Evolutionary conservation across 768 basidiomycete species (phyloP), one percentile per base, ranked within the genome.

Genomic region (Mycena polygramma): DNA sequence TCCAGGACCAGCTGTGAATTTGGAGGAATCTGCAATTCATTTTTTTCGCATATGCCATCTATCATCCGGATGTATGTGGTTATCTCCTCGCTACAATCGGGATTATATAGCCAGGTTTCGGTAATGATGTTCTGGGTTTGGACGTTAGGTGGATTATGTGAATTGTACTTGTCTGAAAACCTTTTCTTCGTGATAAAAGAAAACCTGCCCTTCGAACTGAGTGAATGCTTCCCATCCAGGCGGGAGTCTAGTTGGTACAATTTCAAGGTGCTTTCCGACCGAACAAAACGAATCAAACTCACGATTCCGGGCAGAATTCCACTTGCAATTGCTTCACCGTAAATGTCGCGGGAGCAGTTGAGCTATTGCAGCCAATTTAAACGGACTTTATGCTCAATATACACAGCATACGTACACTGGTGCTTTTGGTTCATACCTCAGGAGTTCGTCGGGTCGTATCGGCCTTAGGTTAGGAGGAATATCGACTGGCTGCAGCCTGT

Each of bases 171-270:
- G 11, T 17, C 17, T 20, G 37, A 71, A 15, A n/a, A 82, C 82
- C 74, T 76, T 78, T 22, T 80, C 79, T 52, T 68, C 30, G 37
- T 83, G 63, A 37, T 75, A 75, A 60, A 79, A 83, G 48, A 79
- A 80, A 14, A 73, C 70, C 17, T 78, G 80, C n/a, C 72, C 75
- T 20, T 83, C 82, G 13, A 78, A 80, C 60, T 83, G 81, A 19
- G 57, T 71, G 54, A 77, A 43, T 63, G 53, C 71, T n/a, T 26
- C 46, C 82, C 82, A 83, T 19, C 74, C 81, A 17, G 43, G 35
- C 7, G 75, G 70, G 36, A 75, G 43, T 30, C 57, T 58, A 14
- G 37, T 41, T n/a, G 17, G n/a, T 26, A 14, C 20, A 66, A 30
- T 30, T 30, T 30, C 30, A 30, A 30, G 30, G 30, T 30, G 30